Conservation (phyloP, 805 yeast genomes). For the Dipodascus geniculatus region DNA sequence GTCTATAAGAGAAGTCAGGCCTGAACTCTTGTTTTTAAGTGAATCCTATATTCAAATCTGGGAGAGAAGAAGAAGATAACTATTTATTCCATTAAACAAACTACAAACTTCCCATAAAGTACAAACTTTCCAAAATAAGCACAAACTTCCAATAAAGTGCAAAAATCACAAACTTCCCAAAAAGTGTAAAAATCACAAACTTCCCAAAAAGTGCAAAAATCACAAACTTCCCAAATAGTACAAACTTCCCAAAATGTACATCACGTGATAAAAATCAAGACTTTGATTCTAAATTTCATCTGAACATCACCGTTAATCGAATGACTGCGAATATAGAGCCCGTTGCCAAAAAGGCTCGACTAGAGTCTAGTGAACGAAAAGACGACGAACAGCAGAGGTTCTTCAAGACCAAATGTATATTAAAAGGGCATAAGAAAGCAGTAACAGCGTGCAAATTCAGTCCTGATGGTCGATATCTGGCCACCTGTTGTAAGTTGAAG, state of each 20-base stretch:
- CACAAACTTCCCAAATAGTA: not conserved
- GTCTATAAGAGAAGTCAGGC: constrained; percentile 34
- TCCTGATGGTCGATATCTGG: constrained; percentile 47
- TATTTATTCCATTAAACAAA: not conserved
- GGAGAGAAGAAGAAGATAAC: constrained; percentile 26
- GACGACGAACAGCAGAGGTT: not conserved
- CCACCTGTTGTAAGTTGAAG: constrained; percentile 31
- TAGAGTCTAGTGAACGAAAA: not conserved
- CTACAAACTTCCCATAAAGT: not conserved
- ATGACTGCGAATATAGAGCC: not conserved
- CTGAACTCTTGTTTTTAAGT: constrained; percentile 47
- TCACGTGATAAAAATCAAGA: too few relatives aligned
- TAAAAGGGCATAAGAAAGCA: constrained; percentile 12
- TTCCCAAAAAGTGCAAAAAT: not conserved
- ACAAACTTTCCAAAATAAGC: not conserved
- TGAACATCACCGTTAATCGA: too few relatives aligned
- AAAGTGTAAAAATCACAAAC: not conserved
- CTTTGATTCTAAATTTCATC: too few relatives aligned
- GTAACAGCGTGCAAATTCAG: constrained; percentile 44
- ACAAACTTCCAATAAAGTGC: not conserved
- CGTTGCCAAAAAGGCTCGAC: not conserved
- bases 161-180: not conserved
- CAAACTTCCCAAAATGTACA: too few relatives aligned
- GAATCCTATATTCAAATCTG: constrained; percentile 62
- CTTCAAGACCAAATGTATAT: not conserved